Conservation (phyloP, 2,329 filamentous ascomycete genomes). For the Monosporascus sp. region DNA sequence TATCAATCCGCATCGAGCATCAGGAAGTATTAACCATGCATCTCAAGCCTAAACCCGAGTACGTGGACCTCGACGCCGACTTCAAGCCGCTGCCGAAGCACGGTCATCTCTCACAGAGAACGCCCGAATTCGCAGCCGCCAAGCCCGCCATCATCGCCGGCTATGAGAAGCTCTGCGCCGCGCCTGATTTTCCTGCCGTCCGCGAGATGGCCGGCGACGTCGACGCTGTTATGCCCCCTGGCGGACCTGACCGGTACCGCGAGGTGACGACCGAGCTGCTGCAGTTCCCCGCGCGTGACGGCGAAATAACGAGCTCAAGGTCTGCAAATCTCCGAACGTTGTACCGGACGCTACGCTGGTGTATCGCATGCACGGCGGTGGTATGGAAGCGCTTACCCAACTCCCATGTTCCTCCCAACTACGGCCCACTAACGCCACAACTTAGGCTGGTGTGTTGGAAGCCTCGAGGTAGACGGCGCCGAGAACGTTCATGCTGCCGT, state of each 20-base stretch:
- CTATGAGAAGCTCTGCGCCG: constrained; percentile 22
- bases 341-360: constrained; percentile 18
- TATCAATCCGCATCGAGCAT: too few relatives aligned
- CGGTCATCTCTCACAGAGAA: constrained; percentile 28
- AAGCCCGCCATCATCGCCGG: constrained; percentile 21
- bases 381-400: constrained; percentile 5
- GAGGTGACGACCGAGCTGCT: constrained; percentile 27
- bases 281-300: constrained; percentile 28
- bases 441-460: constrained; percentile 26
- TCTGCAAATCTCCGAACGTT: constrained; percentile 25
- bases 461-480: constrained; percentile 28
- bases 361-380: constrained; percentile 33
- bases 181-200: constrained; percentile 21
- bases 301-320: constrained; percentile 28
- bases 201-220: constrained; percentile 21
- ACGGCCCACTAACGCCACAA: not conserved
- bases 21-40: constrained; percentile 9
- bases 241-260: constrained; percentile 27
- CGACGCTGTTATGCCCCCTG: constrained; percentile 20
- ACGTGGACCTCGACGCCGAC: constrained; percentile 19
- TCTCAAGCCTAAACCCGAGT: constrained; percentile 1
- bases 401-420: not conserved
- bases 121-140: constrained; percentile 24
- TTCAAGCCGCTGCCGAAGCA: constrained; percentile 31
- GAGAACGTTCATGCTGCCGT: constrained; percentile 31